phyloP scores from a whole-genome alignment of 192 early-diverging fungal species.

The Pilaira anomala region DNA sequence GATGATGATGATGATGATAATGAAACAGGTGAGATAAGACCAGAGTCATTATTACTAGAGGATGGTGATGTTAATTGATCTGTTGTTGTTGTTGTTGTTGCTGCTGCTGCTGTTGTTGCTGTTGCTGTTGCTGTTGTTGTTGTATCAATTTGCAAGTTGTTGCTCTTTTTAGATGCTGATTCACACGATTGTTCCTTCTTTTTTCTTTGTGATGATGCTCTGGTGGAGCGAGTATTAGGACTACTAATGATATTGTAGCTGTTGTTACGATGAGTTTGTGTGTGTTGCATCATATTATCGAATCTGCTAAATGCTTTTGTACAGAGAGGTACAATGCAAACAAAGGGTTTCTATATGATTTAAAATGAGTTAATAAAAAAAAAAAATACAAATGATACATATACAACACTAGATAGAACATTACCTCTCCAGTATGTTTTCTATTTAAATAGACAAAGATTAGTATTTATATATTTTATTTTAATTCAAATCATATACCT shows the following conservation, averaged over 20 bases:
- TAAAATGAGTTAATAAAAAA: too few relatives aligned
- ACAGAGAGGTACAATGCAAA: slow-evolving; percentile 65
- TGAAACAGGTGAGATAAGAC: slow-evolving; percentile 6
- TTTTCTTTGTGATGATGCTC: background rate
- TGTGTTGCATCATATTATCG: slow-evolving; percentile 83
- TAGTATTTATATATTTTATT: background rate
- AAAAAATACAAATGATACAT: too few relatives aligned
- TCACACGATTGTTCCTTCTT: background rate
- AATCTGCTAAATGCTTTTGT: slow-evolving; percentile 68
- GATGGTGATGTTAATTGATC: too few relatives aligned
- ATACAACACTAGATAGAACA: background rate
- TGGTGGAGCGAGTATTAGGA: slow-evolving; percentile 19
- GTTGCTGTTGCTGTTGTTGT: background rate
- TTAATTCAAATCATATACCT: slow-evolving; percentile 6
- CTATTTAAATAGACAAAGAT: slow-evolving; percentile 9
- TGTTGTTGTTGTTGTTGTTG: too few relatives aligned
- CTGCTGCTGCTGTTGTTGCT: background rate
- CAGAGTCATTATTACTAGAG: too few relatives aligned
- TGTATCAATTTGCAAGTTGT: background rate
- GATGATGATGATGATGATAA: background rate
- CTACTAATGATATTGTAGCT: background rate
- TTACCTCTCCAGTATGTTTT: slow-evolving; percentile 42
- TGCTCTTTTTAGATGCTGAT: too few relatives aligned
- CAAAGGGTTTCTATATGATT: slow-evolving; percentile 62
- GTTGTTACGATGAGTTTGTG: slow-evolving; percentile 57